Percentiles rank a stretch among this genome's conserved stretches.
phyloP scores from a whole-genome alignment of 2,329 filamentous ascomycete genomes.

The Diplodia sapinea region DNA sequence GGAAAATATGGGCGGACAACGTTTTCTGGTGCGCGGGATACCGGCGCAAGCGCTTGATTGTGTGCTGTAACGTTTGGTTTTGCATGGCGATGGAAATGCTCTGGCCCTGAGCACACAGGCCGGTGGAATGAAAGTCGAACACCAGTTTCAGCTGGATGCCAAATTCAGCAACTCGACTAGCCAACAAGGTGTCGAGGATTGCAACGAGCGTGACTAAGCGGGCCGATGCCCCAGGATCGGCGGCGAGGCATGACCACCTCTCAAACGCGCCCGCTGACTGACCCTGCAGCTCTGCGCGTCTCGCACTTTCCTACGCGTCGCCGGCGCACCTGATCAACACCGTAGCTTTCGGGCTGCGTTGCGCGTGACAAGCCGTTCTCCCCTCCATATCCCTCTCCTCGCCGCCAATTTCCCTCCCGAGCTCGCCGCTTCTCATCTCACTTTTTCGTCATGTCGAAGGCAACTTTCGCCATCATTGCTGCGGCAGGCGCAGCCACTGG shows the following conservation, averaged over 20 bases:
- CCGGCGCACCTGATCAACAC: slow-evolving; percentile 15
- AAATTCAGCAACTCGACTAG: slow-evolving; percentile 11
- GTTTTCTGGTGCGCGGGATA: slow-evolving; percentile 7
- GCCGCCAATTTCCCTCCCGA: not conserved
- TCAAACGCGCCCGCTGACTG: slow-evolving; percentile 13
- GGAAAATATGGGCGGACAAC: slow-evolving; percentile 20
- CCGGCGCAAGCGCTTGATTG: slow-evolving; percentile 1
- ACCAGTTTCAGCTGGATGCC: slow-evolving; percentile 17
- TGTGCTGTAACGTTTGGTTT: not conserved
- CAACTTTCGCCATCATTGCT: slow-evolving; percentile 57
- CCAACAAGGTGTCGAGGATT: slow-evolving; percentile 27
- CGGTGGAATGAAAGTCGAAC: slow-evolving; percentile 12
- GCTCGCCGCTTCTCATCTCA: not conserved
- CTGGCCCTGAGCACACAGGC: slow-evolving; percentile 5
- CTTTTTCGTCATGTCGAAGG: slow-evolving; percentile 54
- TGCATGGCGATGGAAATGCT: slow-evolving; percentile 24
- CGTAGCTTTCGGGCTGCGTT: slow-evolving; percentile 11
- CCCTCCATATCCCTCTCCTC: not conserved
- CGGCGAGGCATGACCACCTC: slow-evolving; percentile 13
- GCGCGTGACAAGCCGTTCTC: slow-evolving; percentile 12
- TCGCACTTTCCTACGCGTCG: slow-evolving; percentile 27
- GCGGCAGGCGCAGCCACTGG: slow-evolving; percentile 56
- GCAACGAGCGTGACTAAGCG: slow-evolving; percentile 25
- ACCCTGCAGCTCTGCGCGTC: slow-evolving; percentile 27
- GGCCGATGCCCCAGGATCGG: slow-evolving; percentile 22